Evolutionary conservation across 768 basidiomycete species (phyloP).

Genomic region (Tulasnella sp.): DNA sequence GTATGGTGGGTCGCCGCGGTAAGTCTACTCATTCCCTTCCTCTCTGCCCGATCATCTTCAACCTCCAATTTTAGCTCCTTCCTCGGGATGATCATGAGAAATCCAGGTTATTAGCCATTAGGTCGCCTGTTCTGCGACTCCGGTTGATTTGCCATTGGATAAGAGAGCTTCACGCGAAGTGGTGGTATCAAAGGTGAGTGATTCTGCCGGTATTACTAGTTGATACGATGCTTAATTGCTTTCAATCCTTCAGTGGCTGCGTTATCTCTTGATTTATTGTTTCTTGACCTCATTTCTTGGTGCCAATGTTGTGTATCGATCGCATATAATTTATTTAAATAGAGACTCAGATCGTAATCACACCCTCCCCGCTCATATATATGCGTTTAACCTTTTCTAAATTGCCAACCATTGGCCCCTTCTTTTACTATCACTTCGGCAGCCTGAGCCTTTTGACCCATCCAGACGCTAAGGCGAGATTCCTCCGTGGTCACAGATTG

Average conservation of each 20-base stretch:
- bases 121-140: slow-evolving; percentile 7
- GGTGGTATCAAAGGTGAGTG: slow-evolving; percentile 11
- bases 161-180: not conserved
- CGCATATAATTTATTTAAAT: no score
- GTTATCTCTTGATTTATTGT: slow-evolving; percentile 5
- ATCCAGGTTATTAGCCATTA: slow-evolving; percentile 7
- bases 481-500: not conserved
- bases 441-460: not conserved
- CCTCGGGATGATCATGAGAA: slow-evolving; percentile 7
- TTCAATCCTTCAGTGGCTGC: not conserved
- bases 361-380: no score
- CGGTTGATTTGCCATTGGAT: slow-evolving; percentile 11
- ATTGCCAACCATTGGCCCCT: not conserved
- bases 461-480: not conserved
- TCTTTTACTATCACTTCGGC: not conserved
- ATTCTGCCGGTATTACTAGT: no score
- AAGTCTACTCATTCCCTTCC: not conserved
- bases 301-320: no score
- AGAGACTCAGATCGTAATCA: no score
- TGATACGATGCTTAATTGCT: no score
- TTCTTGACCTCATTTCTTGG: no score
- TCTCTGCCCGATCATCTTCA: no score
- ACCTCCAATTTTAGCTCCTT: slow-evolving; percentile 4
- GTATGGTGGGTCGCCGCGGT: slow-evolving; percentile 8
- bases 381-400: not conserved